Conservation (phyloP, 2,329 filamentous ascomycete species). For the Nothophoma quercina region DNA sequence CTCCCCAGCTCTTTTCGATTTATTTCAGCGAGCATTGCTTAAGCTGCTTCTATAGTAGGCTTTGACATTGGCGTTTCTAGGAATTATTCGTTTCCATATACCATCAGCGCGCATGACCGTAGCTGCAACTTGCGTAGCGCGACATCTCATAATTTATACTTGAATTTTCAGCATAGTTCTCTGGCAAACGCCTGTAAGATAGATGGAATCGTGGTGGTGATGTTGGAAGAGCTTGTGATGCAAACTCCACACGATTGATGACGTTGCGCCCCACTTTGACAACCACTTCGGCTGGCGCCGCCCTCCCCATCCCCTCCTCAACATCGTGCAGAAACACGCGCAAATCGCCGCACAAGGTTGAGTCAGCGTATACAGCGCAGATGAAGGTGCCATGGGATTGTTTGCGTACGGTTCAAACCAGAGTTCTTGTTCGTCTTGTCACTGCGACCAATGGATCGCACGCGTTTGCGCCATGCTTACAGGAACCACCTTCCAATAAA, state of each 20-base stretch:
- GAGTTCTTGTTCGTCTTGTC: background rate
- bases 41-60: slow-evolving; percentile 11
- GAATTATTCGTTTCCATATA: slow-evolving; percentile 6
- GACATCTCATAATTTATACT: slow-evolving; percentile 4
- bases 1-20: background rate
- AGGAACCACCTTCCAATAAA: background rate
- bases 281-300: no score
- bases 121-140: slow-evolving; percentile 15
- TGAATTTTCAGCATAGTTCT: background rate
- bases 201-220: background rate
- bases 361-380: background rate
- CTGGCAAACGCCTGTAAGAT: no score
- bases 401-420: background rate
- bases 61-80: slow-evolving; percentile 15
- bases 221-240: background rate
- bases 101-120: slow-evolving; percentile 12
- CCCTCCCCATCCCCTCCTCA: background rate
- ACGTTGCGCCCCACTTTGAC: background rate
- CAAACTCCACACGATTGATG: background rate
- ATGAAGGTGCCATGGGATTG: background rate
- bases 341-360: slow-evolving; percentile 8
- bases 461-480: slow-evolving; percentile 5
- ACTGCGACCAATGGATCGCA: background rate
- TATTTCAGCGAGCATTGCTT: background rate
- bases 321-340: slow-evolving; percentile 15